phyloP scores from a whole-genome alignment of 225 moss, liverwort and hornwort species.

The Physcomitrium patens region DNA sequence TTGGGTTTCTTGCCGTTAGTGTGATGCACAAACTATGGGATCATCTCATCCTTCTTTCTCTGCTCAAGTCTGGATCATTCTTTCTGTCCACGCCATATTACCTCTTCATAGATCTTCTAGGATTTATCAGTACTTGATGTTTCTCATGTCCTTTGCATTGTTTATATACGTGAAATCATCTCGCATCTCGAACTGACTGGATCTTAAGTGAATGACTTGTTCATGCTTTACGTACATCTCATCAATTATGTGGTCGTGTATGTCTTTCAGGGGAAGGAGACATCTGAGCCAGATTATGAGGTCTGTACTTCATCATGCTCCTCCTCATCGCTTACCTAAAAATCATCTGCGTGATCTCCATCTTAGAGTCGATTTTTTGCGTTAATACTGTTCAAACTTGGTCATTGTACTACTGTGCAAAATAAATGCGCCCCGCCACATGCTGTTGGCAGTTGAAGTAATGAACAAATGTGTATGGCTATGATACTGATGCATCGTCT shows the following conservation, averaged over 20 bases:
- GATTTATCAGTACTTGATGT: slow-evolving; percentile 10
- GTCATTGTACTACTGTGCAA: not conserved
- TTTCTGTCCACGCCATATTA: not conserved
- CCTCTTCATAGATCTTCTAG: not conserved
- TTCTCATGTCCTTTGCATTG: slow-evolving; percentile 15
- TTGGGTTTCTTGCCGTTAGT: not conserved
- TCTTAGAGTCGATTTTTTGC: slow-evolving; percentile 1
- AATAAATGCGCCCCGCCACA: slow-evolving; percentile 12
- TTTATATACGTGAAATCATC: slow-evolving; percentile 5
- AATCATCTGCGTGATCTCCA: slow-evolving; percentile 7
- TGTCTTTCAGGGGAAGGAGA: slow-evolving; percentile 89
- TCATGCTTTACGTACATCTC: slow-evolving; percentile 12
- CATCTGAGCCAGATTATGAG: slow-evolving; percentile 95
- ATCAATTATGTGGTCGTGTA: slow-evolving; percentile 25
- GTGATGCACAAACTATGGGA: not conserved
- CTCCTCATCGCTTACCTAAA: slow-evolving; percentile 4
- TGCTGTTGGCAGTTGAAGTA: slow-evolving; percentile 7
- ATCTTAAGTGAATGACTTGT: not conserved
- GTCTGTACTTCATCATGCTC: slow-evolving; percentile 30
- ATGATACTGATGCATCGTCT: slow-evolving; percentile 32
- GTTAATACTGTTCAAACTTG: not conserved
- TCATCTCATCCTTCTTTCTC: not conserved
- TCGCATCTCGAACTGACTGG: not conserved
- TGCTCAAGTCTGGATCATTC: not conserved
- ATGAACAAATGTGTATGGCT: slow-evolving; percentile 12